Conservation (phyloP, 257 asterid species). For the Lavandula angustifolia region DNA sequence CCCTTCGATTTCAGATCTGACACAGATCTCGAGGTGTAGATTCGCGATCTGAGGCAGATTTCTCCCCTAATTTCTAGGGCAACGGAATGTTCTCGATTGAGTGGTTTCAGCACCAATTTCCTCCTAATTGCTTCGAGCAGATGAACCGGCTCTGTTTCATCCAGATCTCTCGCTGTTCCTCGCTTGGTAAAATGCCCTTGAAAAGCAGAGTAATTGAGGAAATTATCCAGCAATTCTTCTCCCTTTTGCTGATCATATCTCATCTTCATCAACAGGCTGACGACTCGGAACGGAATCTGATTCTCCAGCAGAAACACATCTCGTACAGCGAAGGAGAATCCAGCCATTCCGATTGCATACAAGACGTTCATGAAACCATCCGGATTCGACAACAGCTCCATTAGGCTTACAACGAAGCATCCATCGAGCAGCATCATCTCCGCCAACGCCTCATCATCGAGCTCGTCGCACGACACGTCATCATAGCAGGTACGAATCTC, state of each 20-base stretch:
- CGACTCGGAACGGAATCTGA: background rate
- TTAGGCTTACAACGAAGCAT: background rate
- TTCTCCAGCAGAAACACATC: constrained; percentile 9
- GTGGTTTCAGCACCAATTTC: background rate
- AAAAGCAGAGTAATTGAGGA: constrained; percentile 10
- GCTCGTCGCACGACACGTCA: background rate
- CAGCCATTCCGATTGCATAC: constrained; percentile 1
- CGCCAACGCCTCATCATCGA: background rate
- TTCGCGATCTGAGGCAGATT: no score
- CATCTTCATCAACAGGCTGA: background rate
- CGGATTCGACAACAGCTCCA: background rate
- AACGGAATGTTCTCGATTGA: no score
- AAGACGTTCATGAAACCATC: background rate
- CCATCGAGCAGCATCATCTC: constrained; percentile 20
- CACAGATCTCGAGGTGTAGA: no score
- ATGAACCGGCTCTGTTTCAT: background rate
- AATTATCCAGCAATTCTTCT: background rate
- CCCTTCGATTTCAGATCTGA: constrained; percentile 24
- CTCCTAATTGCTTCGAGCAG: constrained; percentile 10
- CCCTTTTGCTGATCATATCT: background rate
- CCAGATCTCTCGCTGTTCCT: background rate
- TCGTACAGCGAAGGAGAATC: background rate
- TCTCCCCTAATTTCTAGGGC: no score
- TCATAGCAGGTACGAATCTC: constrained; percentile 1
- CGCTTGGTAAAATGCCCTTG: background rate